Evolutionary conservation across 495 filamentous ascomycete genomes (phyloP).

Genomic region (Penicillium bialowiezense): DNA sequence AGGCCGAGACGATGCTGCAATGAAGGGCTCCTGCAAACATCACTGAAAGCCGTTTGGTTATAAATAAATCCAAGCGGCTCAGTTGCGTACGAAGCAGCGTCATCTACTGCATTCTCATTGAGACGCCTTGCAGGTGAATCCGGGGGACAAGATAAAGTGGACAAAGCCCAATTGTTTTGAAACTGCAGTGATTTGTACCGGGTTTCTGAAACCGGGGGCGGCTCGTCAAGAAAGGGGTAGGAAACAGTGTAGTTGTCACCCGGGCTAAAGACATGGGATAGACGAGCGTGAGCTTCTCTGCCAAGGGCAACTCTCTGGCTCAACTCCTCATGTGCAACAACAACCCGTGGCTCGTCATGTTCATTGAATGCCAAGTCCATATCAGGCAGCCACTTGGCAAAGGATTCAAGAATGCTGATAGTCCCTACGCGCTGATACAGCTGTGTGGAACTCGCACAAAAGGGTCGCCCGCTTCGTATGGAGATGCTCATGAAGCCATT

Average conservation of each 20-base stretch:
- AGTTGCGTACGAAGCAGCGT: neutral
- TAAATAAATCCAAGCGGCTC: constrained; percentile 1
- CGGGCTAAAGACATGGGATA: neutral
- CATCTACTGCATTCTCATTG: neutral
- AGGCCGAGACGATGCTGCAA: constrained; percentile 1
- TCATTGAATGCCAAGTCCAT: constrained; percentile 78
- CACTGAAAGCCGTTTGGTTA: constrained; percentile 1
- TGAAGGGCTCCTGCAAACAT: constrained; percentile 1
- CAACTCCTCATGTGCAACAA: constrained; percentile 52
- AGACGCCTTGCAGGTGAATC: neutral
- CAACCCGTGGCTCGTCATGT: constrained; percentile 69
- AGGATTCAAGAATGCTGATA: neutral
- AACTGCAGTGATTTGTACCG: neutral
- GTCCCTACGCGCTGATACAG: neutral
- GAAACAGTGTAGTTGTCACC: neutral
- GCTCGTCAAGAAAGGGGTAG: neutral
- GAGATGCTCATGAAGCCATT: constrained; percentile 1
- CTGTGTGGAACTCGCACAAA: neutral
- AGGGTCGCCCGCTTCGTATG: neutral
- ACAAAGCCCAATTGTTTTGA: constrained; percentile 1
- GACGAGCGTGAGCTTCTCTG: neutral
- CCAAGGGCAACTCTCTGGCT: neutral
- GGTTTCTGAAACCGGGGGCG: neutral
- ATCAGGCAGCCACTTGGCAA: constrained; percentile 50
- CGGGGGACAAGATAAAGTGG: neutral